Conservation (phyloP, 768 basidiomycete species). For the Calocera viscosa region DNA sequence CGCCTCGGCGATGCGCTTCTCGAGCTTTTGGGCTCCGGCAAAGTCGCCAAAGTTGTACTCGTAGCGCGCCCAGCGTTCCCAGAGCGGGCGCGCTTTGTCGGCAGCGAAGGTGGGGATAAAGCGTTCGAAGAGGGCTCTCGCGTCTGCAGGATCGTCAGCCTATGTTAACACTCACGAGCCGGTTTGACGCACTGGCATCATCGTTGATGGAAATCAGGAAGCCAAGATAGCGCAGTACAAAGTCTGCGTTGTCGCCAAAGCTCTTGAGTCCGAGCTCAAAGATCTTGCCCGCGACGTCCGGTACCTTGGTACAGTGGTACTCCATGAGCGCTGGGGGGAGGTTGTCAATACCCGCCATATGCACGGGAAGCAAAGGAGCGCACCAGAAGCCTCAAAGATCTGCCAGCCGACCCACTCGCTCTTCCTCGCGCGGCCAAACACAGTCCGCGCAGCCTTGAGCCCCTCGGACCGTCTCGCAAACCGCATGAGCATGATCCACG, state of each 20-base stretch:
- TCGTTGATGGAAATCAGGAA: slow-evolving; percentile 94
- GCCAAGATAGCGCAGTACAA: slow-evolving; percentile 74
- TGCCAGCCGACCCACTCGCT: slow-evolving; percentile 76
- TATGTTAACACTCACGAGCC: slow-evolving; percentile 7
- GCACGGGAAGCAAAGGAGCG: slow-evolving; percentile 18
- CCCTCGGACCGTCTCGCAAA: slow-evolving; percentile 83
- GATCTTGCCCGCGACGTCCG: slow-evolving; percentile 71
- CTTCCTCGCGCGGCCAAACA: slow-evolving; percentile 75
- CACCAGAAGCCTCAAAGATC: slow-evolving; percentile 85
- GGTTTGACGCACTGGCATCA: slow-evolving; percentile 62
- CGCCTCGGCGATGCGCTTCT: slow-evolving; percentile 74
- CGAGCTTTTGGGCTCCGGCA: slow-evolving; percentile 74
- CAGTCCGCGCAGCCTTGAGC: slow-evolving; percentile 57
- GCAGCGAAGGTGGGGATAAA: slow-evolving; percentile 65
- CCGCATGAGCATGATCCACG: slow-evolving; percentile 74
- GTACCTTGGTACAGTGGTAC: slow-evolving; percentile 74
- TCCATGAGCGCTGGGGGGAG: slow-evolving; percentile 70
- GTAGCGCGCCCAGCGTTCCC: slow-evolving; percentile 93
- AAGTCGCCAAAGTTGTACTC: slow-evolving; percentile 94
- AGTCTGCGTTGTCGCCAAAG: slow-evolving; percentile 73
- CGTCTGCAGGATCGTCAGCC: slow-evolving; percentile 46
- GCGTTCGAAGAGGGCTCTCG: slow-evolving; percentile 87
- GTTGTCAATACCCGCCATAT: background rate
- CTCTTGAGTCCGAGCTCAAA: slow-evolving; percentile 85
- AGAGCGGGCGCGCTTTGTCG: slow-evolving; percentile 70